Conservation (phyloP, 768 basidiomycete species). For the Podaxis rugospora region DNA sequence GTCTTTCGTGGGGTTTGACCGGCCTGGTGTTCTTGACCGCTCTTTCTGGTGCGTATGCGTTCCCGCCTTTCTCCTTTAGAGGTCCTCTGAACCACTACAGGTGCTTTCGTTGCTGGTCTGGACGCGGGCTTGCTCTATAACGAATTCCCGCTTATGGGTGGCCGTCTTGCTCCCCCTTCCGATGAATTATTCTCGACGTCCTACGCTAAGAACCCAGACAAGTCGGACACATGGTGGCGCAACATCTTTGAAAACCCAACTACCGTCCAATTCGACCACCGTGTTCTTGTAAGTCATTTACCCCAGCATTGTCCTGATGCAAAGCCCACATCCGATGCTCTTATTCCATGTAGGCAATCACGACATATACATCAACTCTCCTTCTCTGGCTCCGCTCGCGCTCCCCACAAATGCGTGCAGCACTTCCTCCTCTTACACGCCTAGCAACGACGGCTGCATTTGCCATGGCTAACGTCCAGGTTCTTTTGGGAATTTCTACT, state of each 20-base stretch:
- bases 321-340: not conserved
- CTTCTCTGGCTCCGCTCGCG: slow-evolving; percentile 59
- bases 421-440: slow-evolving; percentile 59
- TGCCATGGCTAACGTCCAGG: slow-evolving; percentile 82
- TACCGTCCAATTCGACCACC: slow-evolving; percentile 96
- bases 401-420: slow-evolving; percentile 50
- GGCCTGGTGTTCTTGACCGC: slow-evolving; percentile 89
- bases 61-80: not conserved
- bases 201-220: slow-evolving; percentile 68
- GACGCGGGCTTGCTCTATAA: slow-evolving; percentile 98
- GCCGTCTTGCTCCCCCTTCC: slow-evolving; percentile 71
- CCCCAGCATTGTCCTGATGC: not conserved
- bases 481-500: slow-evolving; percentile 61
- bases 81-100: slow-evolving; percentile 33
- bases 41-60: slow-evolving; percentile 61
- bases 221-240: slow-evolving; percentile 88
- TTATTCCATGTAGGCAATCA: slow-evolving; percentile 56
- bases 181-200: slow-evolving; percentile 76
- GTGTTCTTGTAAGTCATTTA: slow-evolving; percentile 66
- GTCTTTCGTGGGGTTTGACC: slow-evolving; percentile 56
- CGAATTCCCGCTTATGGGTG: slow-evolving; percentile 97
- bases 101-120: slow-evolving; percentile 96
- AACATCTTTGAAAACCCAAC: slow-evolving; percentile 97
- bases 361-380: slow-evolving; percentile 72
- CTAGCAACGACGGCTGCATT: slow-evolving; percentile 57